Evolutionary conservation across 2,329 filamentous ascomycete genomes (phyloP).

Genomic region (Sporothrix sp.): DNA sequence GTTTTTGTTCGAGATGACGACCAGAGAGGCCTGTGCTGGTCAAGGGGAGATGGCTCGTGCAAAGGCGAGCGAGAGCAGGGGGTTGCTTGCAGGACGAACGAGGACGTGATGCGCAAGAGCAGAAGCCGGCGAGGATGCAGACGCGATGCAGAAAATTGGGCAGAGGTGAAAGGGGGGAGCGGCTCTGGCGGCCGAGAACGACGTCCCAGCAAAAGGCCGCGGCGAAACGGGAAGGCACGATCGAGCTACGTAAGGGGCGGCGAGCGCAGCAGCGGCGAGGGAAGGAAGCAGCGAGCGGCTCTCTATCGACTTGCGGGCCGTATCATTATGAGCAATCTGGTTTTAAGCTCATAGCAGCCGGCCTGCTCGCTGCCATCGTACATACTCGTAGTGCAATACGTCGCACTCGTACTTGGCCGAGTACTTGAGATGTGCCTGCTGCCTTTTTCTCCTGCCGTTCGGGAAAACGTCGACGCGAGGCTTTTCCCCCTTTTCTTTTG

Average conservation of each 20-base stretch:
- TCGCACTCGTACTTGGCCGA: no score
- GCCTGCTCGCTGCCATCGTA: no score
- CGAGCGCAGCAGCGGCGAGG: not conserved
- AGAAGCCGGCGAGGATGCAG: not conserved
- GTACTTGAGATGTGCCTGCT: not conserved
- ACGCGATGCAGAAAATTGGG: not conserved
- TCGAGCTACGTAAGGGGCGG: no score
- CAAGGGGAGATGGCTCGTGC: not conserved
- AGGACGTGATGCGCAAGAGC: not conserved
- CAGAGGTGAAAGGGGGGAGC: no score
- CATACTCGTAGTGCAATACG: no score
- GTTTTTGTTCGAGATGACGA: conserved; percentile 9
- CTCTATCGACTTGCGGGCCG: no score
- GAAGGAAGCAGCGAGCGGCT: conserved; percentile 2
- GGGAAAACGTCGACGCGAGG: conserved; percentile 5
- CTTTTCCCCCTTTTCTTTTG: no score
- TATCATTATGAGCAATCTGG: no score
- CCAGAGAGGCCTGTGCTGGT: conserved; percentile 4
- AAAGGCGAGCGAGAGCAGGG: not conserved
- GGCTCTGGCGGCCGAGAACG: no score
- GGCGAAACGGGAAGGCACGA: not conserved
- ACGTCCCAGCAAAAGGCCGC: not conserved
- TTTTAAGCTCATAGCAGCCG: not conserved
- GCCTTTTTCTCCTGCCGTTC: not conserved
- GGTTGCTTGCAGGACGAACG: no score